Conservation (phyloP, 2,329 filamentous ascomycete species). For the Lasiodiplodia sp. region DNA sequence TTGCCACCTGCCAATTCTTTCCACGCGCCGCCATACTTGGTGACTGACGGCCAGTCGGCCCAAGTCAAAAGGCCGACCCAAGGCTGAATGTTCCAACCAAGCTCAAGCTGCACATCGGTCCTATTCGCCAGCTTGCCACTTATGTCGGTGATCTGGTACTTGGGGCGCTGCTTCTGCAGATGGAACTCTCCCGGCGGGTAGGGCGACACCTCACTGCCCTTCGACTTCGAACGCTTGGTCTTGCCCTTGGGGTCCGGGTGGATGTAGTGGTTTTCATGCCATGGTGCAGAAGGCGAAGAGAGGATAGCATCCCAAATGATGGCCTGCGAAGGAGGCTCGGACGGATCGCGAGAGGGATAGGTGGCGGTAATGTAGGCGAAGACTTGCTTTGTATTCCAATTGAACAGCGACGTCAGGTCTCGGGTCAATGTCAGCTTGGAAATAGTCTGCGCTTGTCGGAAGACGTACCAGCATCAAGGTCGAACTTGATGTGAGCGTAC, state of each 20-base stretch:
- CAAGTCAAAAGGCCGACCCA: constrained; percentile 92
- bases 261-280: constrained; percentile 59
- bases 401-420: constrained; percentile 91
- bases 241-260: constrained; percentile 65
- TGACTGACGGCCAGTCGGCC: constrained; percentile 55
- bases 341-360: constrained; percentile 60
- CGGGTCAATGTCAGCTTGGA: constrained; percentile 26
- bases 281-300: constrained; percentile 70
- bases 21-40: constrained; percentile 65
- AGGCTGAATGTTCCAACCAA: constrained; percentile 97
- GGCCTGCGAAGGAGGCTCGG: constrained; percentile 63
- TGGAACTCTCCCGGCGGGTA: constrained; percentile 71
- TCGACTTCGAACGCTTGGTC: constrained; percentile 31
- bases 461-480: constrained; percentile 74
- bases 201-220: constrained; percentile 35
- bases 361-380: constrained; percentile 94
- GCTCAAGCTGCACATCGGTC: constrained; percentile 75
- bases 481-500: constrained; percentile 93
- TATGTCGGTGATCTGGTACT: constrained; percentile 97
- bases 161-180: constrained; percentile 85
- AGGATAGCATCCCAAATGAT: constrained; percentile 98
- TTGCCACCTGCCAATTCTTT: constrained; percentile 69
- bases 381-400: constrained; percentile 98
- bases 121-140: constrained; percentile 77
- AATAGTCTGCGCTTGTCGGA: background rate